These are phyloP conservation scores for Pythium dissimile DNA, from an alignment of 352 stramenopile genomes.

Conservation along the genomic window DNA sequence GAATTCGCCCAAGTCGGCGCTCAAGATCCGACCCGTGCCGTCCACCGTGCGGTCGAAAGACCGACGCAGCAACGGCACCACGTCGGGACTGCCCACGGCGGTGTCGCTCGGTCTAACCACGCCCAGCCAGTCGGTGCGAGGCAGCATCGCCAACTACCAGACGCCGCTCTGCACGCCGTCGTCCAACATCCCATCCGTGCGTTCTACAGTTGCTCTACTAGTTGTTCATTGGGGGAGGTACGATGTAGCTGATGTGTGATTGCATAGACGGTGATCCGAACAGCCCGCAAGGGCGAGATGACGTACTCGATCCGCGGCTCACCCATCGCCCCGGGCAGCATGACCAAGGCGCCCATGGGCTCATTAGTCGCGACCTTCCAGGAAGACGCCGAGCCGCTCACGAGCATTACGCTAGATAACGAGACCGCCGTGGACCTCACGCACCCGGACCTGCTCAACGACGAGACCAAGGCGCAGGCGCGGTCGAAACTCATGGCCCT, in stretches of 20 bases:
- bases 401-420: constrained; percentile 59
- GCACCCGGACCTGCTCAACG: constrained; percentile 55
- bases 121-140: constrained; percentile 12
- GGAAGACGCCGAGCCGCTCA: constrained; percentile 35
- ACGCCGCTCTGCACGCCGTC: constrained; percentile 22
- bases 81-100: constrained; percentile 4
- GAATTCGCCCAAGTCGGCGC: constrained; percentile 21
- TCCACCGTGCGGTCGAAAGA: constrained; percentile 30
- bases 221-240: too few relatives aligned
- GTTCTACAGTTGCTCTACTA: not conserved
- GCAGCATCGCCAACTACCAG: constrained; percentile 21
- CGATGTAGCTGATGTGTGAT: too few relatives aligned
- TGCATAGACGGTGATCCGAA: constrained; percentile 49
- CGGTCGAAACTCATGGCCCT: constrained; percentile 63
- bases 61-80: constrained; percentile 23
- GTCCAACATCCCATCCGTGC: constrained; percentile 31
- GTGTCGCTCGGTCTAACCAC: constrained; percentile 15
- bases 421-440: constrained; percentile 61
- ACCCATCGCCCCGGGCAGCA: constrained; percentile 54
- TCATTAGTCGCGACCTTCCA: constrained; percentile 68
- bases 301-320: constrained; percentile 70
- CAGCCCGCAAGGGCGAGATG: constrained; percentile 68
- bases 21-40: constrained; percentile 28
- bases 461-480: constrained; percentile 49
- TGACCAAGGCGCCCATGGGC: constrained; percentile 45